Percentiles rank a stretch among this genome's conserved stretches.
These are phyloP conservation scores for Metschnikowia shivogae DNA, from an alignment of 805 yeast genomes.

Conservation along the genomic window DNA sequence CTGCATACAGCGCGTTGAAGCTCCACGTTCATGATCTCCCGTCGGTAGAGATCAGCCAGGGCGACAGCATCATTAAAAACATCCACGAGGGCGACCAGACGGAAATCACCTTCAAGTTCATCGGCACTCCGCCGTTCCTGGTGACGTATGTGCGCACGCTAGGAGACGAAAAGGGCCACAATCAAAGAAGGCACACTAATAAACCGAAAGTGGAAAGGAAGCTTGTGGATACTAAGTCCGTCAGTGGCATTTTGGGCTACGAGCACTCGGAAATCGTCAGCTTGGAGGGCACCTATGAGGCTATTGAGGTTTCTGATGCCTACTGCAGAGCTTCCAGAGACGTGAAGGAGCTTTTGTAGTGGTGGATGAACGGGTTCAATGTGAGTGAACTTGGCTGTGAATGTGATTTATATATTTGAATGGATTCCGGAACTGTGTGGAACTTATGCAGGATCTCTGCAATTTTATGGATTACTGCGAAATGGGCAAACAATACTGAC, in stretches of 20 bases:
- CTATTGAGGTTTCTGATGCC: slow-evolving; percentile 82
- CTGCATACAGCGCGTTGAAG: slow-evolving; percentile 27
- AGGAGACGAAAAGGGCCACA: slow-evolving; percentile 25
- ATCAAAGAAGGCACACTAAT: slow-evolving; percentile 7
- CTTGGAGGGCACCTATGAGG: slow-evolving; percentile 91
- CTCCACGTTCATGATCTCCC: slow-evolving; percentile 47
- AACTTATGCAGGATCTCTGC: no score
- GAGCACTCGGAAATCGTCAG: slow-evolving; percentile 73
- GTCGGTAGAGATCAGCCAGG: slow-evolving; percentile 79
- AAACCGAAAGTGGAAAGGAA: slow-evolving; percentile 10
- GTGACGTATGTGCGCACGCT: slow-evolving; percentile 78
- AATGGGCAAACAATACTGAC: no score
- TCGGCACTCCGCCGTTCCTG: slow-evolving; percentile 88
- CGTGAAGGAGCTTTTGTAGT: slow-evolving; percentile 12
- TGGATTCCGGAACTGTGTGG: no score
- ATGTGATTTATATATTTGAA: not conserved
- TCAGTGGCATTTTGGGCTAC: slow-evolving; percentile 66
- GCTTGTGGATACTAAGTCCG: slow-evolving; percentile 50
- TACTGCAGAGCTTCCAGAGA: slow-evolving; percentile 47
- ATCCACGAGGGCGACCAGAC: slow-evolving; percentile 95
- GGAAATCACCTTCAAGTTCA: slow-evolving; percentile 75
- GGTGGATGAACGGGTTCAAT: not conserved
- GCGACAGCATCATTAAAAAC: slow-evolving; percentile 70
- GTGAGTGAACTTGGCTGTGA: not conserved
- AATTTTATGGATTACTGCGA: no score